A percentile compares a stretch with the other conserved stretches of the same genome.
phyloP scores from a whole-genome alignment of 257 asterid species.

The Thymus quinquecostatus region DNA sequence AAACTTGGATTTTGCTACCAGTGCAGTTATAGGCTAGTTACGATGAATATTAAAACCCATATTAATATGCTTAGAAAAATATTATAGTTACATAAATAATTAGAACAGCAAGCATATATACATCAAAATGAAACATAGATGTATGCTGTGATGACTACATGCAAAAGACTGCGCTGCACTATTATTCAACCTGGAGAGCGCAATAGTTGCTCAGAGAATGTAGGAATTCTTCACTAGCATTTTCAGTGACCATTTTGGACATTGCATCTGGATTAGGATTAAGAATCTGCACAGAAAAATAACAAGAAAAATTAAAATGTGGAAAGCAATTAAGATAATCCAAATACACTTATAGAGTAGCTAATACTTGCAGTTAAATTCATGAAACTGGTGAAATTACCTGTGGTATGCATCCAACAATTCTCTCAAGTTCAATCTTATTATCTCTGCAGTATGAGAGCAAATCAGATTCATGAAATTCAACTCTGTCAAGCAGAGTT shows the following conservation, averaged over 20 bases:
- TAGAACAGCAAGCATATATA: slow-evolving; percentile 20
- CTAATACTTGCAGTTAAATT: slow-evolving; percentile 25
- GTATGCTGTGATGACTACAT: slow-evolving; percentile 15
- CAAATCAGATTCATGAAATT: slow-evolving; percentile 93
- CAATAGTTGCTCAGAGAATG: slow-evolving; percentile 88
- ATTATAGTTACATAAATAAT: not conserved
- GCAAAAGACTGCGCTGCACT: slow-evolving; percentile 20
- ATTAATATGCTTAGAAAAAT: slow-evolving; percentile 15
- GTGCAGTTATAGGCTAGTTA: not conserved
- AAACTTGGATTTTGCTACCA: not conserved
- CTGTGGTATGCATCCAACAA: slow-evolving; percentile 99
- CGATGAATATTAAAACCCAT: slow-evolving; percentile 6
- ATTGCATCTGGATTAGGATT: slow-evolving; percentile 99
- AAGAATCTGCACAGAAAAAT: slow-evolving; percentile 67
- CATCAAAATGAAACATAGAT: slow-evolving; percentile 24
- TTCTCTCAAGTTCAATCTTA: slow-evolving; percentile 85
- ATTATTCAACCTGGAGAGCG: slow-evolving; percentile 68
- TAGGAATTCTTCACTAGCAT: slow-evolving; percentile 96
- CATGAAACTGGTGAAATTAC: slow-evolving; percentile 45
- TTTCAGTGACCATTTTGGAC: slow-evolving; percentile 92
- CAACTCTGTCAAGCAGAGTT: slow-evolving; percentile 88
- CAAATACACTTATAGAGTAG: slow-evolving; percentile 19
- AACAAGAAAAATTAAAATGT: slow-evolving; percentile 7
- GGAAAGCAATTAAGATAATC: slow-evolving; percentile 35
- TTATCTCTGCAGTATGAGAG: slow-evolving; percentile 92